Base-by-base conservation (phyloP, 257 asterid genomes). In the Salvia rosmarinus region DNA sequence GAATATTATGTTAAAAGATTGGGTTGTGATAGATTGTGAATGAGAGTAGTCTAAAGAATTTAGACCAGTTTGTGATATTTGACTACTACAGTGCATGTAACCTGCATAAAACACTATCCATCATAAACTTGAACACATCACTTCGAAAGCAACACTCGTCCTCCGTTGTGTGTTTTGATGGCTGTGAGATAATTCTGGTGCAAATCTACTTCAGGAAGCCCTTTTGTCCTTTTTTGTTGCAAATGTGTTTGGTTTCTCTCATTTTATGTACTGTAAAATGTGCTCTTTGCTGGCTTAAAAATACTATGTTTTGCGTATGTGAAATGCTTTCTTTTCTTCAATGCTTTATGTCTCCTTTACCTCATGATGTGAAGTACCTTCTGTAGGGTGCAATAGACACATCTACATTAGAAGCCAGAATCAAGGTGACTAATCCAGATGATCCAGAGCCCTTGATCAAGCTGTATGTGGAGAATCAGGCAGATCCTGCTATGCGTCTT, bases 401-500 rank as follows among this genome's bases (percentile, higher is more conserved):
- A 46, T 79, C 88, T 20, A 89, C 89, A 9, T 2, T 95, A 72
- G 97, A 91, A 69, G 54, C 95, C 35, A 87, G 99, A 79, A 83
- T 89, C 70, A 95, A 91, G 79, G 95, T 95, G 65, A 80, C 83
- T 58, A 88, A 89, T 78, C 97, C 97, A 64, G 92, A 91, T 66
- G 96, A 89, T 73, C 94, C 96, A 66, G 97, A 89, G 78, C 98
- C 99, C 64, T 78, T 67, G 52, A 91, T 95, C 86, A 95, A 82
- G 81, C 85, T 95, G 64, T 95, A 89, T 70, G 96, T 91, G 75
- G 96, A 88, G 83, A 88, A 95, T 74, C 99, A 95, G 88, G 85
- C 90, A 25, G 96, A 91, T 71, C 92, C 90, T 23, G 96, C 99
- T 49, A 91, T 95, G 99, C 85, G 95, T 54, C 94, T 95, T 80